A percentile compares a stretch with the other conserved stretches of the same genome.
Conservation (phyloP, 2,329 filamentous ascomycete species). For the Blastomyces parvus region DNA sequence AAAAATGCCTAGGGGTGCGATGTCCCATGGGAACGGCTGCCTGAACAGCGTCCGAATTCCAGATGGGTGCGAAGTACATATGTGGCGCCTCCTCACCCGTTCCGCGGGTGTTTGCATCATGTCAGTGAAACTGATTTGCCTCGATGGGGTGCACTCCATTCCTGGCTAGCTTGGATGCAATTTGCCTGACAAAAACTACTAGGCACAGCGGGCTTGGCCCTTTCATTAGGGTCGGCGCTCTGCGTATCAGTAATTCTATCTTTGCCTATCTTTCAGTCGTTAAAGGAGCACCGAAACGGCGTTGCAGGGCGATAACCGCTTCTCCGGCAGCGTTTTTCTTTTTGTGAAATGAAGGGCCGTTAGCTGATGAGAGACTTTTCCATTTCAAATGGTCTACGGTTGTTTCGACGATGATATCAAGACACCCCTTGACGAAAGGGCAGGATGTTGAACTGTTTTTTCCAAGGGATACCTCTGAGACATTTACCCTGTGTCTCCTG, state of each 20-base stretch:
- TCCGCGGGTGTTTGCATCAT: conserved; percentile 11
- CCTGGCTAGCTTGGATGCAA: conserved; percentile 6
- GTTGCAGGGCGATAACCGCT: not conserved
- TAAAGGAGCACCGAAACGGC: conserved; percentile 8
- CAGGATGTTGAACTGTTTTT: conserved; percentile 1
- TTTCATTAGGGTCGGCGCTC: conserved; percentile 6
- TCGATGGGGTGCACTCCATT: conserved; percentile 11
- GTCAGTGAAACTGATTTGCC: conserved; percentile 11
- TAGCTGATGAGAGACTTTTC: not conserved
- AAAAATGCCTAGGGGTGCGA: not conserved
- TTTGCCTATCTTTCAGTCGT: not conserved
- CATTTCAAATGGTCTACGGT: not conserved
- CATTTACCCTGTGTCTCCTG: conserved; percentile 10
- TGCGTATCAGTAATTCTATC: conserved; percentile 1
- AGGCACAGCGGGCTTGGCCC: not conserved
- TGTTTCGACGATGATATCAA: not conserved
- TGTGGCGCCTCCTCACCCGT: conserved; percentile 5
- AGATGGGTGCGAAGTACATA: conserved; percentile 6
- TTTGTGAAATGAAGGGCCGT: not conserved
- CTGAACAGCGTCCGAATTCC: conserved; percentile 8
- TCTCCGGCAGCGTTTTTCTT: not conserved
- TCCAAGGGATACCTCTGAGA: conserved; percentile 10
- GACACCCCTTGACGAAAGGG: not conserved
- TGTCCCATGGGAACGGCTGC: conserved; percentile 8
- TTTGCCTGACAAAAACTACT: conserved; percentile 1